Evolutionary conservation across 1,284 basidiomycete genomes (phyloP), one percentile per base, ranked within the genome.

Genomic region (Irpex lacteus): DNA sequence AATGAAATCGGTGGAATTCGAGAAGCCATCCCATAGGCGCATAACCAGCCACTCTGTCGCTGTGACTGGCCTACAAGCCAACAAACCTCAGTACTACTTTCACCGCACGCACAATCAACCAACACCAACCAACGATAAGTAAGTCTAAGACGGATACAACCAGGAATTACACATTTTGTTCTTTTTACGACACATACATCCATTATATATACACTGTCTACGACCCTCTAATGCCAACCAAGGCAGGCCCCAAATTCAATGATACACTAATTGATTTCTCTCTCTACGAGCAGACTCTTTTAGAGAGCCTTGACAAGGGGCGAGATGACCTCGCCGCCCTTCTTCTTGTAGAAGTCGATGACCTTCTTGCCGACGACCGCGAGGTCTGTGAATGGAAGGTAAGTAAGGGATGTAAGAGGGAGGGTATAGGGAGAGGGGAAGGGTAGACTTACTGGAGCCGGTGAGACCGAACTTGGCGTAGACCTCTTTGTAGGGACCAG

Each of bases 401-500:
- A 3, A 26, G 26, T 44, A 32, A 60, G 64, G 26, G 60, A 68
- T 68, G 44, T 70, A 62, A 6, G 37, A 59, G 50, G 57, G 37
- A 59, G 50, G 56, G 47, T 60, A 58, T 53, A 7, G 52, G 59
- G 60, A 55, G 37, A 64, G 57, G 36, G 60, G 19, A 18, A 34
- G 18, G 26, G 26, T 2, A 26, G 53, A 84, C 86, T 66, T 77
- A 90, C 88, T 91, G 57, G 83, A 74, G n/a, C 87, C 89, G 61
- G 93, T 95, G 74, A 96, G 83, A 50, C 91, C 94, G 73, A 95
- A 94, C 79, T 93, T 91, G 78, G 90, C 90, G 76, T 96, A 97
- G 15, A 96, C 90, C 80, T 96, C 85, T 76, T 87, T 85, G 77
- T 94, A 96, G 18, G 96, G 95, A 58, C 90, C 96, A 53, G 95